These are phyloP conservation scores for Botryotinia globosa DNA, from an alignment of 2,329 filamentous ascomycete genomes.

Conservation along the genomic window DNA sequence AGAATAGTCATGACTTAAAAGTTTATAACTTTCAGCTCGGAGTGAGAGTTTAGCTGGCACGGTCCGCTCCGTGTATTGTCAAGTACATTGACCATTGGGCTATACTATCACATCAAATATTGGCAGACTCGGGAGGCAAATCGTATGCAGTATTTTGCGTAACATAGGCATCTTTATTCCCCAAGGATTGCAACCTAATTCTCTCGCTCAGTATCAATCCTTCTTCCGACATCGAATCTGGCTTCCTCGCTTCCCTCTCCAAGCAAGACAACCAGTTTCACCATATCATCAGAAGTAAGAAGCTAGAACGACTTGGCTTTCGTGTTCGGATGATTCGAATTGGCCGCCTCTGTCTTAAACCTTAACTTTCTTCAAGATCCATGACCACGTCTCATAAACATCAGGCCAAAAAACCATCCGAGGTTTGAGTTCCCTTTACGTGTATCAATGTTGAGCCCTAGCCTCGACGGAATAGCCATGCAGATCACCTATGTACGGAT, in stretches of 20 bases:
- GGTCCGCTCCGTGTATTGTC: neutral
- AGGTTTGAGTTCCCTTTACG: neutral
- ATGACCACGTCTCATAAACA: neutral
- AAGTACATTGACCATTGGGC: neutral
- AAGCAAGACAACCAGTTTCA: neutral
- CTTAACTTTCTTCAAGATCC: neutral
- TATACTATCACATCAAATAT: neutral
- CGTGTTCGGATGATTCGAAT: neutral
- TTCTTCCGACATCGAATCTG: neutral
- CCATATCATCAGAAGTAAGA: neutral
- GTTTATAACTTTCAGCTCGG: neutral
- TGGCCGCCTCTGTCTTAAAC: neutral
- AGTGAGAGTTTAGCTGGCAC: neutral
- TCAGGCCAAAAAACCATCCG: neutral
- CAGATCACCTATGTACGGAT: neutral
- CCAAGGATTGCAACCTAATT: neutral
- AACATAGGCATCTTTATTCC: neutral
- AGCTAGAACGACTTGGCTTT: neutral
- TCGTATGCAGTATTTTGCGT: neutral
- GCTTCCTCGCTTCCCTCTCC: neutral
- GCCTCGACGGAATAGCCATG: neutral
- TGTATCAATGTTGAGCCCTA: neutral
- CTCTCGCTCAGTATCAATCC: neutral
- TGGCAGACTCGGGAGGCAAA: neutral
- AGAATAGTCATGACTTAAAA: neutral